Base-by-base conservation (phyloP, 768 basidiomycete species). In the Kondoa subrosea region DNA sequence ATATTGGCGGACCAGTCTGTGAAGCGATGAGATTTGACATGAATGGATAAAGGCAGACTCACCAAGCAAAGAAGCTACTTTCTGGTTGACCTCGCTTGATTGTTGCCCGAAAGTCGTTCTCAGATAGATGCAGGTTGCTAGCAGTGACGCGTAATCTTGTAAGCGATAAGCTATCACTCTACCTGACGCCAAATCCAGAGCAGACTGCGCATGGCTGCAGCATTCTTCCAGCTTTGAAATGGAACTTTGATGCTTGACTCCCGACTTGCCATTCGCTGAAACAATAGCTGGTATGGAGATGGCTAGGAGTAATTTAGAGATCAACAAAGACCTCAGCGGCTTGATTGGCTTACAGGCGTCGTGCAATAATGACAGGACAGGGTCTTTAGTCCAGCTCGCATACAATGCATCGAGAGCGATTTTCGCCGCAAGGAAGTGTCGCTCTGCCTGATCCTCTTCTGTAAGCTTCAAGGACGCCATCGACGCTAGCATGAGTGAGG, bases 311-410 rank as follows among this genome's bases (percentile, higher is more conserved):
- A 4, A 25, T 14, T 60, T 4, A 60, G 58, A 12, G n/a, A 14
- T 60, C n/a, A 25, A 60, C n/a, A 26, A 26, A 27, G 14, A 25
- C n/a, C n/a, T n/a, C n/a, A n/a, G n/a, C n/a, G 30, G 29, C 30
- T 4, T 60, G 25, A 60, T 25, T 15, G 30, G 58, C 58, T 60
- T 31, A 60, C 58, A 15, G 58, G 58, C 14, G 58, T 60, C 58
- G n/a, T 60, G 58, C 58, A 60, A 60, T 26, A 60, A 27, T 8
- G 58, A 4, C 8, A 60, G 30, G 8, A 60, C 30, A 15, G 58
- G 58, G 58, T 60, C 25, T 31, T 60, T 60, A 15, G 12, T 27
- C n/a, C 58, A 60, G 58, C 30, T 60, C 8, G 25, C 25, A 25
- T 26, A 31, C 14, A 60, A 25, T 25, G 4, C 58, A 27, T 26